These are phyloP conservation scores for Trichoderma harzianum DNA, from an alignment of 2,329 filamentous ascomycete genomes.

Conservation along the genomic window DNA sequence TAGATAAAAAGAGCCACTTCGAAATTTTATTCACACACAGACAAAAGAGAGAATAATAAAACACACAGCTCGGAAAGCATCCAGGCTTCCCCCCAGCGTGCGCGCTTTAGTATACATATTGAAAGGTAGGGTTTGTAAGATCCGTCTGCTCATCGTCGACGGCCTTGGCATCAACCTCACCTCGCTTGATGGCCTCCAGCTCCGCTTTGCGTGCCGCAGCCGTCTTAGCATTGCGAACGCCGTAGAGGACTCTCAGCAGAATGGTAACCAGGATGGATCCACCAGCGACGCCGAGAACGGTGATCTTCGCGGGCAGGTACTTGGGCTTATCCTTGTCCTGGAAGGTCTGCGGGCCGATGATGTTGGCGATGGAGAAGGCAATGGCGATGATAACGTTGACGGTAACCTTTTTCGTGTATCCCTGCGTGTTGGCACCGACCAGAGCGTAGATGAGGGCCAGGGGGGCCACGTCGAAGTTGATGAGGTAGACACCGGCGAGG, in stretches of 20 bases:
- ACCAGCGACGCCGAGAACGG: slow-evolving; percentile 43
- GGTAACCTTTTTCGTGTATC: slow-evolving; percentile 46
- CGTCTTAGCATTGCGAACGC: slow-evolving; percentile 39
- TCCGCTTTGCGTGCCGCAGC: slow-evolving; percentile 31
- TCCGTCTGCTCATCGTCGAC: slow-evolving; percentile 33
- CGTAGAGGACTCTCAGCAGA: slow-evolving; percentile 32
- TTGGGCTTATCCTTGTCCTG: slow-evolving; percentile 42
- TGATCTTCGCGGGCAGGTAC: slow-evolving; percentile 50
- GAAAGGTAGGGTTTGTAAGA: slow-evolving; percentile 29
- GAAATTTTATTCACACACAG: neutral
- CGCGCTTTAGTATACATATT: slow-evolving; percentile 23
- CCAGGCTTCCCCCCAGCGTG: neutral
- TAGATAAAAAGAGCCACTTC: neutral
- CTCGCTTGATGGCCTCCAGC: slow-evolving; percentile 32
- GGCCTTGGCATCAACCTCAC: slow-evolving; percentile 25
- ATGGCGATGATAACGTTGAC: slow-evolving; percentile 43
- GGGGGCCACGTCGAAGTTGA: slow-evolving; percentile 47
- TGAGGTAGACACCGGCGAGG: slow-evolving; percentile 28
- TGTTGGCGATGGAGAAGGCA: slow-evolving; percentile 44
- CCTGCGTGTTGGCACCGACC: slow-evolving; percentile 45
- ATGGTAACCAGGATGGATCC: slow-evolving; percentile 33
- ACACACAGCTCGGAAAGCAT: neutral
- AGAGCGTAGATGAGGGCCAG: slow-evolving; percentile 53
- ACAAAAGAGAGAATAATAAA: neutral
- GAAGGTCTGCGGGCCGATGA: slow-evolving; percentile 31